phyloP scores from a whole-genome alignment of 2,329 filamentous ascomycete species.

The Leptographium galeiforme region DNA sequence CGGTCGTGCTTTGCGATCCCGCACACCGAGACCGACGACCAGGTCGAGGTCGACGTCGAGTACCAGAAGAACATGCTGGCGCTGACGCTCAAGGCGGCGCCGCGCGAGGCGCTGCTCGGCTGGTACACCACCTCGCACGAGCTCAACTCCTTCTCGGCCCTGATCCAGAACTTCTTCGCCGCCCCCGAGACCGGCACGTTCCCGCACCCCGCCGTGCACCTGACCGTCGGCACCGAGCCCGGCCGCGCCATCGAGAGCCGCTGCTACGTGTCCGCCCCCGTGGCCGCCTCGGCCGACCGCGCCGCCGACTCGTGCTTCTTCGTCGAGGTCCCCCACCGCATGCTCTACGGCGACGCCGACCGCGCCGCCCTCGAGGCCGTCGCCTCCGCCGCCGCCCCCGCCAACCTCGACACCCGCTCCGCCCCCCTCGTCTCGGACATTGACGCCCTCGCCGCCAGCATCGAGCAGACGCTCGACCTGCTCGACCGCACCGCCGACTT shows the following conservation, averaged over 20 bases:
- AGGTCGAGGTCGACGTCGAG: constrained; percentile 98
- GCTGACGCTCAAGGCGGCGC: constrained; percentile 84
- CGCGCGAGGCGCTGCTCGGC: constrained; percentile 84
- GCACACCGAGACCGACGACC: constrained; percentile 95
- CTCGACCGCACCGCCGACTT: constrained; percentile 86
- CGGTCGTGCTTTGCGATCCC: constrained; percentile 94
- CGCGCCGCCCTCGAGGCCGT: constrained; percentile 64
- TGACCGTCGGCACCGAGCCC: constrained; percentile 84
- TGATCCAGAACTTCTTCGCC: constrained; percentile 99
- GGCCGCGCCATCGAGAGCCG: constrained; percentile 80
- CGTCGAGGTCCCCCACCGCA: constrained; percentile 91
- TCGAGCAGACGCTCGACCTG: constrained; percentile 79
- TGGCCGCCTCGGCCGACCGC: constrained; percentile 87
- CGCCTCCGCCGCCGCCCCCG: constrained; percentile 46
- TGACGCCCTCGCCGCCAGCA: constrained; percentile 70
- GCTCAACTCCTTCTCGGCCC: constrained; percentile 93
- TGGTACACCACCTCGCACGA: constrained; percentile 98
- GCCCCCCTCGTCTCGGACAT: constrained; percentile 73
- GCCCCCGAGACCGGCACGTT: constrained; percentile 93
- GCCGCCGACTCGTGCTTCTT: constrained; percentile 94
- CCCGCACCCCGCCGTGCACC: constrained; percentile 92
- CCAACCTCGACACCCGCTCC: constrained; percentile 62
- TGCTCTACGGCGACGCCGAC: constrained; percentile 62
- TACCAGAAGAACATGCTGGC: constrained; percentile 99
- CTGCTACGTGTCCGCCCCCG: constrained; percentile 90